Conservation (phyloP, 2,329 filamentous ascomycete genomes). For the Teratosphaeria zuluensis region DNA sequence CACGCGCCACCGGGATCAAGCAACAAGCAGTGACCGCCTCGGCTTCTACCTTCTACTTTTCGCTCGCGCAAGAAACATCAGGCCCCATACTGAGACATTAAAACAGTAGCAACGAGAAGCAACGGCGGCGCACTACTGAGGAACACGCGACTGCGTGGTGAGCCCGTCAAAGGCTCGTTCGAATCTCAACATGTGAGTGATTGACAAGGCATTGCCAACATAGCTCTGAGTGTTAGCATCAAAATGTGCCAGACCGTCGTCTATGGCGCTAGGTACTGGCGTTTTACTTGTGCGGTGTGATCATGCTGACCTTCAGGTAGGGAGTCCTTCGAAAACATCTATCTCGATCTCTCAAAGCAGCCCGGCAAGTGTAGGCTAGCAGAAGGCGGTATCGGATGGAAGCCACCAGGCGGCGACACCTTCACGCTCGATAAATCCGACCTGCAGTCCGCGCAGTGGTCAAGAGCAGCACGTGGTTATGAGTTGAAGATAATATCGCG, state of each 20-base stretch:
- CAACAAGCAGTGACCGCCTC: not conserved
- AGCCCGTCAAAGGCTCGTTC: not conserved
- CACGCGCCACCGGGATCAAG: not conserved
- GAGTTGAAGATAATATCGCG: constrained; percentile 87
- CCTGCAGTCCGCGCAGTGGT: constrained; percentile 86
- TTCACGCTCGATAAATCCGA: constrained; percentile 86
- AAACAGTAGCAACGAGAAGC: not conserved
- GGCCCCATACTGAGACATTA: not conserved
- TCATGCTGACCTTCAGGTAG: constrained; percentile 27
- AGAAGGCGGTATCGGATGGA: constrained; percentile 92
- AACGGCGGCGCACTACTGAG: not conserved
- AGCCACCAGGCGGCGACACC: constrained; percentile 79
- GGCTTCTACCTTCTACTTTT: not conserved
- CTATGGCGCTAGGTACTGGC: not conserved
- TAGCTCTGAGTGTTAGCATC: not conserved
- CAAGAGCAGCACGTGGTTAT: constrained; percentile 80
- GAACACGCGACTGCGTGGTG: not conserved
- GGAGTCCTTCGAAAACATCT: constrained; percentile 97
- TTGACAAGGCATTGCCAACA: not conserved
- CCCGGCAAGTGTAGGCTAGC: constrained; percentile 89
- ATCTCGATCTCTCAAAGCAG: constrained; percentile 88
- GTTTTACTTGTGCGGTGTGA: not conserved
- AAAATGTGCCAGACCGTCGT: not conserved
- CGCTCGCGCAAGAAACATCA: not conserved
- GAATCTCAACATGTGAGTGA: not conserved